phyloP scores from a whole-genome alignment of 1,139 yeast species.

The Kurtzmaniella natalensis region DNA sequence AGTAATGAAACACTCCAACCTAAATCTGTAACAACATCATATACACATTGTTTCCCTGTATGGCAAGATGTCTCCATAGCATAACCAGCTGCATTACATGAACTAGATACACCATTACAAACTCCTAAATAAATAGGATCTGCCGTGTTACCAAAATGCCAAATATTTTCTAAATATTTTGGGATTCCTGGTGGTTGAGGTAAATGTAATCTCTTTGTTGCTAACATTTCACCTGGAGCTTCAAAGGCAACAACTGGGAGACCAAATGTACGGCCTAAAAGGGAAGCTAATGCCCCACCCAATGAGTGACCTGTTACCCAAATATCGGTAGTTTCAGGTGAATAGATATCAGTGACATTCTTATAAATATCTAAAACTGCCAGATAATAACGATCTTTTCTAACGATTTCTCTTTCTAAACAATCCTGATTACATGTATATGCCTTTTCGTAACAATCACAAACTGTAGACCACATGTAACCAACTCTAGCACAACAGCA shows the following conservation, averaged over 20 bases:
- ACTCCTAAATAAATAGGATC: constrained; percentile 98
- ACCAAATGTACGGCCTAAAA: constrained; percentile 87
- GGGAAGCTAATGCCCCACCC: constrained; percentile 83
- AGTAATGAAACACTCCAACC: constrained; percentile 91
- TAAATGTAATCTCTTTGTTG: constrained; percentile 77
- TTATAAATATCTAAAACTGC: constrained; percentile 76
- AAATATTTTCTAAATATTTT: constrained; percentile 69
- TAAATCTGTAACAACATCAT: constrained; percentile 82
- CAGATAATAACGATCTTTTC: constrained; percentile 77
- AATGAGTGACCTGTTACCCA: constrained; percentile 97
- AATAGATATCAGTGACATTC: constrained; percentile 60
- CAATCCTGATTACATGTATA: constrained; percentile 90
- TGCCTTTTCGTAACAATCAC: constrained; percentile 85
- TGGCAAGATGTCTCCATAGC: constrained; percentile 98
- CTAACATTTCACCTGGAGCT: constrained; percentile 89
- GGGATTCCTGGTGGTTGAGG: constrained; percentile 95
- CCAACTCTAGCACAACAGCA: constrained; percentile 96
- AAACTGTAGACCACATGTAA: constrained; percentile 90
- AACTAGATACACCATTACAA: constrained; percentile 89
- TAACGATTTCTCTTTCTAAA: constrained; percentile 67
- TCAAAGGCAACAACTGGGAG: constrained; percentile 86
- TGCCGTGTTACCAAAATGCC: constrained; percentile 97
- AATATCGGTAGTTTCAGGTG: constrained; percentile 60
- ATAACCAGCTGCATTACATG: constrained; percentile 90
- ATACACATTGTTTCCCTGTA: constrained; percentile 81